phyloP scores from a whole-genome alignment of 768 basidiomycete species.

The Agrocybe pediades region DNA sequence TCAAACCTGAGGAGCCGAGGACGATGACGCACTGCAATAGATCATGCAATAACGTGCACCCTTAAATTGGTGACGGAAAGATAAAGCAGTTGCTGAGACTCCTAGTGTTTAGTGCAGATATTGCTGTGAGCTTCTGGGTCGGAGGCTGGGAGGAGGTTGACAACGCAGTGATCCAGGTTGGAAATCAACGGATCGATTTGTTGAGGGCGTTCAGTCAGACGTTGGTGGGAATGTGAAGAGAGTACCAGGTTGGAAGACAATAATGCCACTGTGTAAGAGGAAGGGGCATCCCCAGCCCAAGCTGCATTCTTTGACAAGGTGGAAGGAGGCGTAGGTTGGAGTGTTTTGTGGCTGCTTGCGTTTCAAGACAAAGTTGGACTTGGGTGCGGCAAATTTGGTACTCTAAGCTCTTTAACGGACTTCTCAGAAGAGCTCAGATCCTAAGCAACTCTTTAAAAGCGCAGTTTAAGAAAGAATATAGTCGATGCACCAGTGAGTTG shows the following conservation, averaged over 20 bases:
- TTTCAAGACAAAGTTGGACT: conserved; percentile 70
- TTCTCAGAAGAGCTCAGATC: conserved; percentile 67
- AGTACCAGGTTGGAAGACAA: conserved; percentile 47
- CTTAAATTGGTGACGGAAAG: conserved; percentile 62
- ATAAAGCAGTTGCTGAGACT: conserved; percentile 62
- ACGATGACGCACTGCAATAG: conserved; percentile 64
- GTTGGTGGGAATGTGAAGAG: conserved; percentile 43
- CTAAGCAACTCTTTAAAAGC: conserved; percentile 36
- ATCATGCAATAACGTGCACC: conserved; percentile 75
- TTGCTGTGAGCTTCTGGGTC: conserved; percentile 8
- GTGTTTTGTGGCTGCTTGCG: conserved; percentile 29
- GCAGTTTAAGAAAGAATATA: background rate
- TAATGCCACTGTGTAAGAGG: no score
- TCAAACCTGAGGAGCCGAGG: conserved; percentile 78
- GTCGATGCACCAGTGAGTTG: conserved; percentile 60
- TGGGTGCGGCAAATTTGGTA: conserved; percentile 42
- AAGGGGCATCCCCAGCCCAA: no score
- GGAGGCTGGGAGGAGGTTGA: conserved; percentile 57
- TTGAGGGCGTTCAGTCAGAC: conserved; percentile 43
- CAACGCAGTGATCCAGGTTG: conserved; percentile 67
- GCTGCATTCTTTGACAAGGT: conserved; percentile 26
- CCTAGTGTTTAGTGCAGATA: conserved; percentile 67
- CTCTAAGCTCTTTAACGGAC: conserved; percentile 51
- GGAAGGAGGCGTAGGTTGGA: background rate
- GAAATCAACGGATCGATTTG: conserved; percentile 61